Base-by-base conservation (phyloP, 257 asterid species). In the Coffea eugenioides region DNA sequence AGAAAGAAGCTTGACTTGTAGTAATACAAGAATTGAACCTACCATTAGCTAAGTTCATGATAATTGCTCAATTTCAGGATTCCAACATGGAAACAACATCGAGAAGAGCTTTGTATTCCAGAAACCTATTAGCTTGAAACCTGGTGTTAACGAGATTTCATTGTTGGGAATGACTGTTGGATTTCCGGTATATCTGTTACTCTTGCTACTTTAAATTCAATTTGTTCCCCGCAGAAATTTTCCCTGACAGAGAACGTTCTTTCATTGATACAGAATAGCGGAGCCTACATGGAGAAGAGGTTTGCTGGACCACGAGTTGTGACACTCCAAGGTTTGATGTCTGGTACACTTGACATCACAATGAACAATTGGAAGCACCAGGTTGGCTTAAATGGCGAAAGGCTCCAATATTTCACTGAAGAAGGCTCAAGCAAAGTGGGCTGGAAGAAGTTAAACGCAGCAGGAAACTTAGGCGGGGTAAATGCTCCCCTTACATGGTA, bases 231-330 rank as follows among this genome's bases (percentile, higher is more conserved):
- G 54, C 0, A 16, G 27, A 20, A 20, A 21, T 57, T 66, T 20
- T n/a, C 7, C 18, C 41, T 67, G 5, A 68, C 57, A 2, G 27
- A 1, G n/a, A 52, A 27, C 36, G 21, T 23, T 67, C 34, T 2
- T 74, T 62, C 51, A 6, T 13, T 10, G 41, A 76, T 10, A 25
- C 70, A 95, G 99, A 96, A 96, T 80, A 96, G 99, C 64, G 99
- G 99, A 75, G 99, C 97, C 18, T 92, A 83, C 83, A 96, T 96
- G 99, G 99, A 96, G 85, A 96, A 67, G 90, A 87, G 99, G 79
- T 94, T 88, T 81, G 97, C 98, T 1, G 99, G 99, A 73, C 97
- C 97, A 0, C 79, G 88, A 89, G 92, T 84, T 13, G 74, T 96
- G 67, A 84, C 90, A 11, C 72, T 96, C 56, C 95, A 91, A 75